Evolutionary conservation across 306 rosid species (phyloP).

Genomic region (Malus orientalis): DNA sequence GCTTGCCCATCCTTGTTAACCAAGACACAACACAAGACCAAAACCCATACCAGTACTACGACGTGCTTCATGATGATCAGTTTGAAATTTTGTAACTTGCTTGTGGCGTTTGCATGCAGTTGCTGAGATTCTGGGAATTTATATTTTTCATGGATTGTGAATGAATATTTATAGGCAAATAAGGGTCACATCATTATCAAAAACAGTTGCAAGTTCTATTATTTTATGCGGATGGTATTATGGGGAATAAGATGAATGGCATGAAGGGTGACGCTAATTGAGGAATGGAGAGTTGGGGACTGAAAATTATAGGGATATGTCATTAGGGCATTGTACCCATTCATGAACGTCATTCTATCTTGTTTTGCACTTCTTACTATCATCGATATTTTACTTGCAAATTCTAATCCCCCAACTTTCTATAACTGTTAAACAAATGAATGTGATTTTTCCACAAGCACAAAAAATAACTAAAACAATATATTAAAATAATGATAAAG

Average conservation of each 20-base stretch:
- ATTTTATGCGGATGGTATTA: not conserved
- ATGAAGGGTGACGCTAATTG: not conserved
- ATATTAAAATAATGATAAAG: no score
- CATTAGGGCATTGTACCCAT: not conserved
- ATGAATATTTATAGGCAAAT: not conserved
- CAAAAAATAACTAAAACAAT: no score
- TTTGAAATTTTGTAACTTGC: not conserved
- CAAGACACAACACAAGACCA: constrained; percentile 29
- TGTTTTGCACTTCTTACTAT: no score
- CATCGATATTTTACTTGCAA: no score
- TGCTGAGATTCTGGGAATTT: not conserved
- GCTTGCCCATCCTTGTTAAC: constrained; percentile 20
- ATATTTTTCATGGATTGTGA: not conserved
- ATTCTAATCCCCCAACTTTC: no score
- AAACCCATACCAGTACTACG: constrained; percentile 17
- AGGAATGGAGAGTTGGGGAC: not conserved
- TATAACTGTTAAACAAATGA: no score
- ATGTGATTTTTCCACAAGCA: no score
- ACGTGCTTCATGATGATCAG: constrained; percentile 4
- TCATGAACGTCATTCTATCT: no score
- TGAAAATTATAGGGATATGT: not conserved
- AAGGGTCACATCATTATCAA: not conserved
- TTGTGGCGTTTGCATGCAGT: not conserved
- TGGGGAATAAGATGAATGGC: not conserved
- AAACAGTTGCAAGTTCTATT: not conserved